These are phyloP conservation scores for Penicillium taxi DNA, from an alignment of 495 filamentous ascomycete species.

Conservation along the genomic window DNA sequence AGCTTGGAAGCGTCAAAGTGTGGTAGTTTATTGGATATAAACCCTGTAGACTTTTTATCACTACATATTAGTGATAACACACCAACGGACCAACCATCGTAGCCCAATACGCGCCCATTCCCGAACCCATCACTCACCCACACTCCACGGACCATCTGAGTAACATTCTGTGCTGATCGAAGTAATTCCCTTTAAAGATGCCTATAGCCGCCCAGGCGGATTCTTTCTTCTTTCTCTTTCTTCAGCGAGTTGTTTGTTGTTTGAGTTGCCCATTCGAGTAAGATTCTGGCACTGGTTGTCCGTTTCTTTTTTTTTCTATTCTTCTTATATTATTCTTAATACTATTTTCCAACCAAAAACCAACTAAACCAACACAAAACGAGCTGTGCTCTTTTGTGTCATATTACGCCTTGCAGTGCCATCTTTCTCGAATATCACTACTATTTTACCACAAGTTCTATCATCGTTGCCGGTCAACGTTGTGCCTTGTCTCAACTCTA, in stretches of 20 bases:
- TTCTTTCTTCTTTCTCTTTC: slow-evolving; percentile 42
- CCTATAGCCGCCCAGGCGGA: slow-evolving; percentile 33
- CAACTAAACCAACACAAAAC: slow-evolving; percentile 12
- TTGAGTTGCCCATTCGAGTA: slow-evolving; percentile 51
- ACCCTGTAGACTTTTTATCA: no score
- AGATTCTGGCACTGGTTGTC: slow-evolving; percentile 45
- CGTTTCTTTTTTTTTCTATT: slow-evolving; percentile 35
- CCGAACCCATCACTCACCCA: no score
- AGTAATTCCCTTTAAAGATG: slow-evolving; percentile 24
- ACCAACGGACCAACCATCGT: no score
- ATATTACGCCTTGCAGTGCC: slow-evolving; percentile 20
- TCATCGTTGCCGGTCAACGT: slow-evolving; percentile 48
- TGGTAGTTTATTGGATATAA: no score
- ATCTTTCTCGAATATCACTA: slow-evolving; percentile 30
- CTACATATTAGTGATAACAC: no score
- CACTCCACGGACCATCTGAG: no score
- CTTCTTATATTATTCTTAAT: slow-evolving; percentile 28
- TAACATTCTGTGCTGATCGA: slow-evolving; percentile 10
- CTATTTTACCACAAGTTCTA: slow-evolving; percentile 16
- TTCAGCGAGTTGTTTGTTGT: slow-evolving; percentile 69
- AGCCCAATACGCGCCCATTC: no score
- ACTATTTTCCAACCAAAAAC: slow-evolving; percentile 13
- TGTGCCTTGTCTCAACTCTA: slow-evolving; percentile 26
- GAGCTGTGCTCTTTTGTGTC: slow-evolving; percentile 43
- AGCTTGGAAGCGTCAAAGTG: no score